These are phyloP conservation scores for Serendipita sp. DNA, from an alignment of 768 basidiomycete species.

Conservation along the genomic window DNA sequence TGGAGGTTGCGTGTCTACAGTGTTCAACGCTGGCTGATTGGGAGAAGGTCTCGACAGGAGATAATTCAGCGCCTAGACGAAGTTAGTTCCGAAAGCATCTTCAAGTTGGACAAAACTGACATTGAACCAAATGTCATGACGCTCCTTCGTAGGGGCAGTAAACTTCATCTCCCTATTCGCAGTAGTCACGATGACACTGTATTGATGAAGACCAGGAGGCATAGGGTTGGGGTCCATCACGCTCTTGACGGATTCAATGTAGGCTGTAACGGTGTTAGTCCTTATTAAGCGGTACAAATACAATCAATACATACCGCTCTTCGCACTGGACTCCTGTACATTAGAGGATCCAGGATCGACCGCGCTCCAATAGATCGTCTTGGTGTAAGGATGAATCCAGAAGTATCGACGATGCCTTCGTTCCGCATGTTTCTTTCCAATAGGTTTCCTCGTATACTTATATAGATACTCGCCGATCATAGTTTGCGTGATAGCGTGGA, in stretches of 20 bases:
- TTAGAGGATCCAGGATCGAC: conserved; percentile 81
- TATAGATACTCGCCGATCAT: conserved; percentile 99
- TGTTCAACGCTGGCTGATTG: conserved; percentile 15
- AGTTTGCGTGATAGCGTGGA: conserved; percentile 96
- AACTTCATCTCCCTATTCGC: conserved; percentile 96
- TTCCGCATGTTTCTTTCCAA: conserved; percentile 83
- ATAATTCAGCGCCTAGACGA: conserved; percentile 69
- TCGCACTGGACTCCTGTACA: conserved; percentile 83
- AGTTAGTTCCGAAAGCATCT: conserved; percentile 7
- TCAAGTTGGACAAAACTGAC: conserved; percentile 28
- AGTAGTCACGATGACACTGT: conserved; percentile 84
- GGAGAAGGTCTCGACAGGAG: conserved; percentile 57
- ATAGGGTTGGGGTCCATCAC: conserved; percentile 93
- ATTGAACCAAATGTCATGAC: conserved; percentile 94
- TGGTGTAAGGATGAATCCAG: conserved; percentile 99
- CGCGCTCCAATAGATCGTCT: conserved; percentile 93
- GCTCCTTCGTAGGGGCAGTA: conserved; percentile 87
- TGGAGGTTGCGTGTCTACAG: conserved; percentile 10
- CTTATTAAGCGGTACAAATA: conserved; percentile 9
- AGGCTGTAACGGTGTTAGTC: conserved; percentile 34
- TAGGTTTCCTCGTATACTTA: conserved; percentile 83
- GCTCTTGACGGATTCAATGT: conserved; percentile 79
- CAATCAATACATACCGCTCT: conserved; percentile 62
- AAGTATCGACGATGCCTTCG: conserved; percentile 89
- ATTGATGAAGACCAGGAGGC: conserved; percentile 83